Base-by-base conservation (phyloP, 2,329 filamentous ascomycete species). In the Leptographium galeiforme region DNA sequence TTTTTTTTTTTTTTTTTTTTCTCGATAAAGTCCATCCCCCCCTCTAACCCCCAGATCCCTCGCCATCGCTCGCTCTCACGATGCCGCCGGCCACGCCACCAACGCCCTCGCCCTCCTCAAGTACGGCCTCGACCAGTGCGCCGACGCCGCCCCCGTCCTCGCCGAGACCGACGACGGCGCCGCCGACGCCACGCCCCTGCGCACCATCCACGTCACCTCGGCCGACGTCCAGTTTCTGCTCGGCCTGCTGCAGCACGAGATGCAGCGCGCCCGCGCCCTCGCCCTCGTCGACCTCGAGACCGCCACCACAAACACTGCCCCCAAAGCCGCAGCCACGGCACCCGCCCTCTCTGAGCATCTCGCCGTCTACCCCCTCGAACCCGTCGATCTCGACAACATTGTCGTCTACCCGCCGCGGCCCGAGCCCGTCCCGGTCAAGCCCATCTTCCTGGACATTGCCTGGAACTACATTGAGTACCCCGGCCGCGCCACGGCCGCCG, bases 401-500 rank as follows among this genome's bases (percentile, higher is more conserved):
- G 90, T 97, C 48, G 79, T 82, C 6, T 96, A 90, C 67, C 93
- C 93, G 13, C 90, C 91, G 1, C 86, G 82, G 64, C 72, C 96
- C 59, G 81, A 87, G 57, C 77, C 85, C 1, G 81, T 97, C 41
- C 89, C 93, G 0, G 85, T 95, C 51, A 98, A 98, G 72, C 93
- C 93, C 33, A 76, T 97, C 38, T 97, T 97, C 74, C 80, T 97
- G 55, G 93, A 98, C 64, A 85, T 95, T 8, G 93, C 93, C 11
- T 98, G 89, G 87, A 97, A 97, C 66, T 97, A 96, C 66, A 90
- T 98, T 57, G 82, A 89, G 49, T 98, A 98, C 64, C 89, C 90
- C 67, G 36, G 63, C 65, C 4, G 53, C 39, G 5, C 14, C 51
- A 13, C 1, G 40, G 4, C 16, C 40, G 4, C 14, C 39, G 2